Evolutionary conservation across 768 basidiomycete genomes (phyloP).

Genomic region (Tulasnella sp.): DNA sequence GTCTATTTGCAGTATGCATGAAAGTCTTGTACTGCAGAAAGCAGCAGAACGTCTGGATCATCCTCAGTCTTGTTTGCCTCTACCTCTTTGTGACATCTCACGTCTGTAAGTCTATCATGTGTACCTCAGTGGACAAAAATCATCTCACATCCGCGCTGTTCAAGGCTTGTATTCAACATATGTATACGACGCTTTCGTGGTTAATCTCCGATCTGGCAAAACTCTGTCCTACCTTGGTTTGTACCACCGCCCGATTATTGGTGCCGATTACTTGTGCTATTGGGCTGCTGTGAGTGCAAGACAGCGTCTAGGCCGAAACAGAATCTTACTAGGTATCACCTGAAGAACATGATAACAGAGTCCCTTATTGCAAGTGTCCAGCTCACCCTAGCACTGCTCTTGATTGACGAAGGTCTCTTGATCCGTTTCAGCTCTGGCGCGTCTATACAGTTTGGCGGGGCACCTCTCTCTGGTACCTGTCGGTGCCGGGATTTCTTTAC

Average conservation of each 20-base stretch:
- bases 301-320: background rate
- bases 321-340: background rate
- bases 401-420: background rate
- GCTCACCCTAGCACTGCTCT: background rate
- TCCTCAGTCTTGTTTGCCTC: background rate
- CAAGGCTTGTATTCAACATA: background rate
- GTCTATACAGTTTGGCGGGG: background rate
- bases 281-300: background rate
- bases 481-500: background rate
- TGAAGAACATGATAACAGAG: background rate
- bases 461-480: background rate
- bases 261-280: background rate
- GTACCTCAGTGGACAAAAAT: background rate
- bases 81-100: background rate
- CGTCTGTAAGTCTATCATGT: background rate
- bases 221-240: background rate
- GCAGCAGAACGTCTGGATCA: background rate
- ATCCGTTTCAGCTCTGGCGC: background rate
- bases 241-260: background rate
- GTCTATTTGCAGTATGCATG: background rate
- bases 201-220: background rate
- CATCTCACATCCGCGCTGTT: background rate
- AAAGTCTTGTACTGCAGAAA: background rate
- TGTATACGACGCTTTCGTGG: background rate
- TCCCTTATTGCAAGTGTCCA: background rate